These are phyloP conservation scores for Medicago truncatula DNA, from an alignment of 306 rosid species.

Conservation along the genomic window MtrunA17r5.0-ANR NC_053048.1:51072001-51072500, in stretches of 20 bases:
- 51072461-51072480: conserved; percentile 21
- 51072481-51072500: conserved; percentile 4
- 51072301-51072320: conserved; percentile 13
- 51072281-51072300: conserved; percentile 8
- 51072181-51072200: conserved; percentile 20
- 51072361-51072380: conserved; percentile 14
- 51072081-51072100: conserved; percentile 6
- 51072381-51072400: neutral
- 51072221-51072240: conserved; percentile 2
- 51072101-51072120: conserved; percentile 21
- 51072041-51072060: conserved; percentile 86
- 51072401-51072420: conserved; percentile 21
- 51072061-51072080: conserved; percentile 37
- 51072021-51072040: conserved; percentile 87
- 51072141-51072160: neutral
- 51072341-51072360: conserved; percentile 12
- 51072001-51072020: conserved; percentile 89
- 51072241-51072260: conserved; percentile 8
- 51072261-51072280: conserved; percentile 21
- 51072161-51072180: conserved; percentile 9
- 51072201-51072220: conserved; percentile 1
- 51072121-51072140: conserved; percentile 29
- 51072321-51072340: conserved; percentile 20
- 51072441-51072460: neutral
- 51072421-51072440: conserved; percentile 2